Conservation (phyloP, 305 asterid species). For the Euphrasia arctica region DNA sequence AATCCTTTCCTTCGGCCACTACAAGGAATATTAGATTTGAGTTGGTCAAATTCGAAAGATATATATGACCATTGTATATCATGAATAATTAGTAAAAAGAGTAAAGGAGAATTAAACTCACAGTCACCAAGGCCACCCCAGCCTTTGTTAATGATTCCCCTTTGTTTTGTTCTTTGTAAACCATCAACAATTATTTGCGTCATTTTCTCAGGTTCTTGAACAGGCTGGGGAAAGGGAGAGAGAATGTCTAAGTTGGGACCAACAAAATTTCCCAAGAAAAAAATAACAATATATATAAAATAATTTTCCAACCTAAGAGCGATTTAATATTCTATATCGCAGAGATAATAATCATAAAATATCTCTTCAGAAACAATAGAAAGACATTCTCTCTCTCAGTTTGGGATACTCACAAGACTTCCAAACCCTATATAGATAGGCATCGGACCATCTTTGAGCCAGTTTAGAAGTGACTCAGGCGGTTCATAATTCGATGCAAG, state of each 20-base stretch:
- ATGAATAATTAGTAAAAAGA: conserved; percentile 25
- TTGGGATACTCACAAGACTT: conserved; percentile 75
- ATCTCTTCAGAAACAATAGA: conserved; percentile 6
- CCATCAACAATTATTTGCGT: conserved; percentile 82
- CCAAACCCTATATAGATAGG: conserved; percentile 97
- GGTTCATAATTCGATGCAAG: conserved; percentile 88
- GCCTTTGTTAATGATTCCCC: conserved; percentile 96
- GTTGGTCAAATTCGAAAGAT: conserved; percentile 26
- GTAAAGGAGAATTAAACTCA: conserved; percentile 45
- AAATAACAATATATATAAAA: background rate
- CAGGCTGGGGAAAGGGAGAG: conserved; percentile 61
- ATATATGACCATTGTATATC: conserved; percentile 11
- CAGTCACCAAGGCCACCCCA: conserved; percentile 99
- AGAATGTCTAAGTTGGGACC: conserved; percentile 14
- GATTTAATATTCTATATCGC: background rate
- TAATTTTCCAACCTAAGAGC: too few relatives aligned
- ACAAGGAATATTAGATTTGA: conserved; percentile 30
- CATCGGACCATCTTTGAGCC: conserved; percentile 88
- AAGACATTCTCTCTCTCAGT: conserved; percentile 15
- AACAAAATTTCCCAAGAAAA: background rate
- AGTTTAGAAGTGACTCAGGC: conserved; percentile 70
- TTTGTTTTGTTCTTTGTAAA: conserved; percentile 66
- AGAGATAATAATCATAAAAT: background rate
- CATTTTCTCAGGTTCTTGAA: conserved; percentile 94
- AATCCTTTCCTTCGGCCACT: conserved; percentile 92